phyloP scores from a whole-genome alignment of 495 filamentous ascomycete species.

The Hypoxylon subgilvum region DNA sequence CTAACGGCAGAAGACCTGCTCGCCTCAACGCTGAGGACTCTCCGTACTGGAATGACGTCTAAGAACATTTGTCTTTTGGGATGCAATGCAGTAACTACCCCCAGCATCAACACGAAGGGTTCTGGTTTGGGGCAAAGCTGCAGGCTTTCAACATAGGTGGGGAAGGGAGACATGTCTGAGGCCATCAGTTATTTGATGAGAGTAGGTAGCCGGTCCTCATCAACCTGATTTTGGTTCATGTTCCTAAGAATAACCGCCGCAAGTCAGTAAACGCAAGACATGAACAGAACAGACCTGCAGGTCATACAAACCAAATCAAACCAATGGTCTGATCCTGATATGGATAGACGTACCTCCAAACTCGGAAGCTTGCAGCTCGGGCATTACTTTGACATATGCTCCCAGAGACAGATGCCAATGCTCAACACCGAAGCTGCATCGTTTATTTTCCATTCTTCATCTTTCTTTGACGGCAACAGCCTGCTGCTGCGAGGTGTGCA shows the following conservation, averaged over 20 bases:
- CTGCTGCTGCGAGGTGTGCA: slow-evolving; percentile 8
- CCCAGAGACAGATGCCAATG: slow-evolving; percentile 1
- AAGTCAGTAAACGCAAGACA: slow-evolving; percentile 28
- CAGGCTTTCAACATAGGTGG: slow-evolving; percentile 16
- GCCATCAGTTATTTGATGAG: slow-evolving; percentile 4
- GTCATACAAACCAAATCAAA: slow-evolving; percentile 30
- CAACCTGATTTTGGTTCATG: slow-evolving; percentile 18
- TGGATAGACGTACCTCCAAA: slow-evolving; percentile 6
- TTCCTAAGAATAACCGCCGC: slow-evolving; percentile 36
- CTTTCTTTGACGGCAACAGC: slow-evolving; percentile 4
- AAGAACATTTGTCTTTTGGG: slow-evolving; percentile 16
- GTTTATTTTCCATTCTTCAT: slow-evolving; percentile 1
- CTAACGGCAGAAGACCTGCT: slow-evolving; percentile 12
- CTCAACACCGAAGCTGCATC: not conserved
- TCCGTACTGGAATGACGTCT: slow-evolving; percentile 16
- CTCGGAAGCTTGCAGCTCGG: slow-evolving; percentile 15
- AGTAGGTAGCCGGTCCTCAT: slow-evolving; percentile 4
- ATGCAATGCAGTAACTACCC: slow-evolving; percentile 25
- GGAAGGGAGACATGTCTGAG: not conserved
- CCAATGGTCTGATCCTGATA: slow-evolving; percentile 10
- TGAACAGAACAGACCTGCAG: slow-evolving; percentile 25
- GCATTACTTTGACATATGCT: slow-evolving; percentile 5
- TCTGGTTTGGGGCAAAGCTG: slow-evolving; percentile 11
- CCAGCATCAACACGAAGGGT: slow-evolving; percentile 9
- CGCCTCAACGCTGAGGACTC: slow-evolving; percentile 12